phyloP scores from a whole-genome alignment of 2,329 filamentous ascomycete genomes.

The Exophiala mesophila region DNA sequence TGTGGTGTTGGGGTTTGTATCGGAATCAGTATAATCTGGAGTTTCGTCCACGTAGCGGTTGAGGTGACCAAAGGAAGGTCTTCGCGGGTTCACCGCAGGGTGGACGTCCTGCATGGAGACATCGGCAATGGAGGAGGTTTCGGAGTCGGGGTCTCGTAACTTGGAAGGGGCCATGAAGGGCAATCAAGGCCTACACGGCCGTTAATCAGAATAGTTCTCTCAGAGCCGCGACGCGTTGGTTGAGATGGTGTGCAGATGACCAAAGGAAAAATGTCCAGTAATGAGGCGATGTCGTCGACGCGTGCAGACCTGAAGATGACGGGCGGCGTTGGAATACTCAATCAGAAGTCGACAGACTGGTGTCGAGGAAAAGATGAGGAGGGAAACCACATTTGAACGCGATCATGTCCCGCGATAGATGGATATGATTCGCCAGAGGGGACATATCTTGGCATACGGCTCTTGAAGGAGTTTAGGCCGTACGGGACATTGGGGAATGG shows the following conservation, averaged over 20 bases:
- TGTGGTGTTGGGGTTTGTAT: constrained; percentile 61
- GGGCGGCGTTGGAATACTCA: no score
- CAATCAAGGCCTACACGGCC: constrained; percentile 16
- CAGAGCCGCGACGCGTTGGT: constrained; percentile 14
- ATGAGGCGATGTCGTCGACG: constrained; percentile 1
- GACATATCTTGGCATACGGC: constrained; percentile 32
- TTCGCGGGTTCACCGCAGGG: constrained; percentile 19
- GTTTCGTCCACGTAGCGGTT: constrained; percentile 50
- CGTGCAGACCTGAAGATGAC: no score
- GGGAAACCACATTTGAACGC: constrained; percentile 2
- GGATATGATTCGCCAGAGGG: constrained; percentile 51
- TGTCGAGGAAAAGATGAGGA: constrained; percentile 14
- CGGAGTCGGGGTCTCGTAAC: constrained; percentile 32
- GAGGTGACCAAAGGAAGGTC: constrained; percentile 27
- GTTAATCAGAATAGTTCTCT: constrained; percentile 12
- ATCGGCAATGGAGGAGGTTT: constrained; percentile 44
- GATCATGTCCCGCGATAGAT: constrained; percentile 55
- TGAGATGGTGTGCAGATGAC: not conserved
- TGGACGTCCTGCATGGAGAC: constrained; percentile 23
- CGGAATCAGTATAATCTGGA: constrained; percentile 62
- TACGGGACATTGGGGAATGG: no score
- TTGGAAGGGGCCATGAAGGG: constrained; percentile 39
- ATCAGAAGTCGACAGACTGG: no score
- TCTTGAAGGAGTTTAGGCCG: no score
- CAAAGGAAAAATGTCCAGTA: constrained; percentile 2